These are phyloP conservation scores for Puccinellia tenuiflora DNA, from an alignment of 176 grass and related monocot genomes.

Conservation along the genomic window DNA sequence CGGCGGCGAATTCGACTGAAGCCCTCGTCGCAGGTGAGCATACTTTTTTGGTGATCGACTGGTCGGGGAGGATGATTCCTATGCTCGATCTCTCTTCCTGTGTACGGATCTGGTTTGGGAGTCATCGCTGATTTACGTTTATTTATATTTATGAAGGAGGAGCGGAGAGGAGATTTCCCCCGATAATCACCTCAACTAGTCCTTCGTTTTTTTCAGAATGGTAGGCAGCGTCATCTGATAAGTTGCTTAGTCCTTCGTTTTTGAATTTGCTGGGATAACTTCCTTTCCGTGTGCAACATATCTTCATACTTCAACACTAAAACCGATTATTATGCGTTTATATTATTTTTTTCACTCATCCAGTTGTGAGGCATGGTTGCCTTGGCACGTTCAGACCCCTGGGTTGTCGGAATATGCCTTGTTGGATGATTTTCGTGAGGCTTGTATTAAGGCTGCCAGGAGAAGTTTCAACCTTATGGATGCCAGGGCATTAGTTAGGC, in stretches of 20 bases:
- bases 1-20: background rate
- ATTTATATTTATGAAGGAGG: background rate
- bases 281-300: background rate
- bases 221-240: background rate
- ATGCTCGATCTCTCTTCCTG: background rate
- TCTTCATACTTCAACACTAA: background rate
- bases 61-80: background rate
- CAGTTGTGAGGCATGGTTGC: background rate
- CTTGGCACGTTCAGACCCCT: background rate
- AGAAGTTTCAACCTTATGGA: background rate
- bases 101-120: background rate
- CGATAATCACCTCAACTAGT: background rate
- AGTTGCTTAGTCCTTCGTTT: too few species aligned
- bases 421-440: background rate
- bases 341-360: background rate
- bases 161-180: too few species aligned
- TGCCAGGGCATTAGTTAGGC: background rate
- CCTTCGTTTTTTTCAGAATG: background rate
- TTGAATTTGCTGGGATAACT: background rate
- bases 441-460: background rate
- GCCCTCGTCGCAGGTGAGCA: background rate
- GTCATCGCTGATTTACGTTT: background rate
- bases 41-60: background rate
- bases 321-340: background rate
- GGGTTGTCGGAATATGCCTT: background rate